A percentile compares a stretch with the other conserved stretches of the same genome.
Conservation (phyloP, 495 filamentous ascomycete genomes). For the Rhizodiscina lignyota region DNA sequence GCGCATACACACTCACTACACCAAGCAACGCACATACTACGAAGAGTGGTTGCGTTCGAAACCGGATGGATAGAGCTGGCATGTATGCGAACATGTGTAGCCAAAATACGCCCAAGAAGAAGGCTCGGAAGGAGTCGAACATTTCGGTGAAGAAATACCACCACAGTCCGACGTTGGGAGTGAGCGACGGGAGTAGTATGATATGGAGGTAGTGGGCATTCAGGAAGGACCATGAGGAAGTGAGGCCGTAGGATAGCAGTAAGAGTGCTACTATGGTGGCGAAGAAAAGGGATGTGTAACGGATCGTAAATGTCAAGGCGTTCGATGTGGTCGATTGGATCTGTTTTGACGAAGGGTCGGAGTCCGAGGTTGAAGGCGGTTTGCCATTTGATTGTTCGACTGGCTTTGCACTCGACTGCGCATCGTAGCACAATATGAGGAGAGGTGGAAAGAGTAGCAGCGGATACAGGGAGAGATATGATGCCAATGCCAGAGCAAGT, state of each 20-base stretch:
- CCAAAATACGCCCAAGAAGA: constrained; percentile 97
- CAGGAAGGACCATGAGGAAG: constrained; percentile 68
- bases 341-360: constrained; percentile 15
- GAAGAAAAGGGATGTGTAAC: constrained; percentile 17
- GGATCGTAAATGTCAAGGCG: constrained; percentile 4
- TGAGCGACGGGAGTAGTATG: constrained; percentile 78
- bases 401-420: constrained; percentile 4
- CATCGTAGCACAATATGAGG: constrained; percentile 65
- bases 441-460: constrained; percentile 72
- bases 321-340: neutral
- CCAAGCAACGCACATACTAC: constrained; percentile 68
- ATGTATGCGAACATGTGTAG: constrained; percentile 83
- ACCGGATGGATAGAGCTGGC: constrained; percentile 60
- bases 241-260: constrained; percentile 55
- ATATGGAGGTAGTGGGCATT: constrained; percentile 82
- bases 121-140: constrained; percentile 93
- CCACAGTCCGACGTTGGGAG: constrained; percentile 91
- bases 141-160: constrained; percentile 99
- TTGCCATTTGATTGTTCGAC: constrained; percentile 7
- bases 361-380: constrained; percentile 40
- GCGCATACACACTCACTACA: constrained; percentile 84
- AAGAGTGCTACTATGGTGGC: constrained; percentile 34
- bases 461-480: constrained; percentile 87
- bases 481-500: constrained; percentile 68
- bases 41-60: constrained; percentile 65